Conservation (phyloP, 495 filamentous ascomycete species). For the Viridothelium virens region DNA sequence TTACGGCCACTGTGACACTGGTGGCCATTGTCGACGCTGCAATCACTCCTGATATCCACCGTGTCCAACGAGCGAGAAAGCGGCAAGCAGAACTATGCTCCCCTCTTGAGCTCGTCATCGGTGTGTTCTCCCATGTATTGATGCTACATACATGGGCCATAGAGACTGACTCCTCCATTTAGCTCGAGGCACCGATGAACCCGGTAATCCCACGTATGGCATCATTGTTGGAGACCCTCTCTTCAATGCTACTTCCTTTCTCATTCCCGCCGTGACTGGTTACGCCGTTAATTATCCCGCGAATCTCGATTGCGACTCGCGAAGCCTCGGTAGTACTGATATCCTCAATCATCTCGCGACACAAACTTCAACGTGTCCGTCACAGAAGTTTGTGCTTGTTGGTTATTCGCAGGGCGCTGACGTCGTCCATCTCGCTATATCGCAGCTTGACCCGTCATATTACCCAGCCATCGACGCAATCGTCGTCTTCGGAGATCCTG, state of each 20-base stretch:
- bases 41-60: neutral
- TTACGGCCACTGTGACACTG: conserved; percentile 9
- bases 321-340: neutral
- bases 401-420: conserved; percentile 30
- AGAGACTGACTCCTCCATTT: neutral
- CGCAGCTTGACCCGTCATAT: conserved; percentile 7
- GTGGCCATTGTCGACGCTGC: neutral
- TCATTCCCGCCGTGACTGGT: conserved; percentile 11
- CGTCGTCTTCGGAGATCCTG: conserved; percentile 2
- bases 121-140: neutral
- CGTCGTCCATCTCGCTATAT: conserved; percentile 27
- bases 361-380: conserved; percentile 21
- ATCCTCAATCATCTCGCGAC: conserved; percentile 10
- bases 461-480: conserved; percentile 7
- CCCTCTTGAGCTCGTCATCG: conserved; percentile 12
- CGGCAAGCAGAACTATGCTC: conserved; percentile 13
- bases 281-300: conserved; percentile 13
- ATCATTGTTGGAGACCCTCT: conserved; percentile 14
- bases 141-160: neutral
- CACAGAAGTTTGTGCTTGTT: conserved; percentile 28
- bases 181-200: conserved; percentile 7
- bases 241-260: neutral
- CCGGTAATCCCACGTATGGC: neutral
- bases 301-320: neutral
- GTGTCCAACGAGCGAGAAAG: neutral